A percentile compares a stretch with the other conserved stretches of the same genome.
Evolutionary conservation across 805 yeast genomes (phyloP).

Genomic region (Candida schatavii): DNA sequence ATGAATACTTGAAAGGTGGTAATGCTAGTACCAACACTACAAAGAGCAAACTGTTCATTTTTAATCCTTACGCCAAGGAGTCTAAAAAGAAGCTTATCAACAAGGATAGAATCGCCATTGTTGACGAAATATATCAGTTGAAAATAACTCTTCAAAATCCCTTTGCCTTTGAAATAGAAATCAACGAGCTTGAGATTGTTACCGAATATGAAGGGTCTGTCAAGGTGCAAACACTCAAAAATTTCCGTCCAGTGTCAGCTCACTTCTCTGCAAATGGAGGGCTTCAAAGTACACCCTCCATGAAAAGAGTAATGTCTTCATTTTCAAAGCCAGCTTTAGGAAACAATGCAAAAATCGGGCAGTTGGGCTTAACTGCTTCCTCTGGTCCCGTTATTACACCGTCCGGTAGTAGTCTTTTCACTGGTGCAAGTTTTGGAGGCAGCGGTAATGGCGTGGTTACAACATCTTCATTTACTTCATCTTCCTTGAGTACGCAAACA

Average conservation of each 20-base stretch:
- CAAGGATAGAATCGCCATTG: slow-evolving; percentile 42
- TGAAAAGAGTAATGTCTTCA: neutral
- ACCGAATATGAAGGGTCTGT: slow-evolving; percentile 23
- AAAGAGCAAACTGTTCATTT: slow-evolving; percentile 21
- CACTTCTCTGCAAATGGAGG: neutral
- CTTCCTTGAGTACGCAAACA: neutral
- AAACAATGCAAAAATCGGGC: neutral
- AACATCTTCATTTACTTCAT: neutral
- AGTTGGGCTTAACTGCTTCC: slow-evolving; percentile 1
- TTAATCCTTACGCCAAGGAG: slow-evolving; percentile 50
- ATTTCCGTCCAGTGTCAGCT: slow-evolving; percentile 7
- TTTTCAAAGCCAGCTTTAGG: neutral
- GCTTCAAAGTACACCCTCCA: neutral
- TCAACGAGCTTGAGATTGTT: slow-evolving; percentile 46
- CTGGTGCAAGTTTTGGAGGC: neutral
- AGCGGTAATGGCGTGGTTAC: neutral
- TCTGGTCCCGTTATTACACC: neutral
- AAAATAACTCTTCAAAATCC: slow-evolving; percentile 70
- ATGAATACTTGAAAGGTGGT: slow-evolving; percentile 17
- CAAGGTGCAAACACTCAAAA: slow-evolving; percentile 26
- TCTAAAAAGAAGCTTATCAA: slow-evolving; percentile 33
- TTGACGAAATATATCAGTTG: slow-evolving; percentile 56
- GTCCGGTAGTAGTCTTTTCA: neutral
- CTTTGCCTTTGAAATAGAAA: slow-evolving; percentile 66
- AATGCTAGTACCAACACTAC: slow-evolving; percentile 10